Evolutionary conservation across 2,329 filamentous ascomycete species (phyloP), one percentile per base, ranked within the genome.

Genomic region (Beauveria sp.): DNA sequence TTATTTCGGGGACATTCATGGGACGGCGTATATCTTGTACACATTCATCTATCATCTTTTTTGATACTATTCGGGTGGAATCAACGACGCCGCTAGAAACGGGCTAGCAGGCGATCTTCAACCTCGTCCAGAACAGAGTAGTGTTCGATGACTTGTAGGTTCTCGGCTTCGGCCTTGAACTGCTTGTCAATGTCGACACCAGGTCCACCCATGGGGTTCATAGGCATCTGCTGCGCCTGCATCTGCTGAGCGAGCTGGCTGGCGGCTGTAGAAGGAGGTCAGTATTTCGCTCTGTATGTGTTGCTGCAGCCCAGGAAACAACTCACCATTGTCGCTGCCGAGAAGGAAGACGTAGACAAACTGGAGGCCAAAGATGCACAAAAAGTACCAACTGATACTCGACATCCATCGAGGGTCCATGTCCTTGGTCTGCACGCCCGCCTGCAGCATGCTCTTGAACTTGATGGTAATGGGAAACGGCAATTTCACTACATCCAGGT

Each of bases 381-480:
- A 79, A 72, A 99, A 97, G 79, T 99, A 99, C 92, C 94, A 99
- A 63, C 92, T 96, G 74, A 99, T 87, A 75, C 92, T 96, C 1
- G 92, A 97, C 77, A 99, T 96, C 94, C 94, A 99, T 75, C 93
- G 85, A 12, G 96, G 94, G 71, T 99, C 96, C 78, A 99, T 87
- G 73, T 99, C 94, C 70, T 88, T 89, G 28, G 96, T 99, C 65
- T 92, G 92, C 50, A 99, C 93, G 69, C 94, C 94, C 47, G 93
- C 93, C 78, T 99, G 94, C 58, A 99, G 82, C 94, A 99, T 99
- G 67, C 91, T 94, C 82, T 99, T 99, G 84, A 99, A 99, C 74
- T 96, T 96, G 75, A 97, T 92, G 37, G 94, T 99, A 66, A 99
- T 83, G 3, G 96, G 94, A 75, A 99, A 99, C 0, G 94, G 94